phyloP scores from a whole-genome alignment of 2,329 filamentous ascomycete genomes.

The Penicillium aurantiogriseum region DNA sequence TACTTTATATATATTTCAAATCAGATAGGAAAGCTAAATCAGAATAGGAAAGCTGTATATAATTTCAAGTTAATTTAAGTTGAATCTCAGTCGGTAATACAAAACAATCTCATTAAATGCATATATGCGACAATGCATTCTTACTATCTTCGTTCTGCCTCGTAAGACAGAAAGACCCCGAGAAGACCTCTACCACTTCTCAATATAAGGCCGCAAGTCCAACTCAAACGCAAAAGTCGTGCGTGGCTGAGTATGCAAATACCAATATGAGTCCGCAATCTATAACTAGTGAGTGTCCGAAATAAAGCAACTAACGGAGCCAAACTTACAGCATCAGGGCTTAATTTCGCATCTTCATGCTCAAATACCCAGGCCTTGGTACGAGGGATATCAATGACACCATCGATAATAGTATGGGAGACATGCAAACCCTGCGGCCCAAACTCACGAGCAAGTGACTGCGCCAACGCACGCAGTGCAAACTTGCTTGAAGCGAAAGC shows the following conservation, averaged over 20 bases:
- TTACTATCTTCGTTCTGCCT: not conserved
- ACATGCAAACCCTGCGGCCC: constrained; percentile 82
- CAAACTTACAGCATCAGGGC: constrained; percentile 65
- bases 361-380: constrained; percentile 61
- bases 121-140: not conserved
- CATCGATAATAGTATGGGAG: constrained; percentile 78
- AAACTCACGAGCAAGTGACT: constrained; percentile 78
- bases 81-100: not conserved
- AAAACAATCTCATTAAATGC: not conserved
- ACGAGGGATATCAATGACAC: constrained; percentile 76
- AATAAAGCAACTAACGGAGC: constrained; percentile 17
- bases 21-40: not conserved
- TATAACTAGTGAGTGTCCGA: constrained; percentile 36
- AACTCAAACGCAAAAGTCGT: constrained; percentile 80
- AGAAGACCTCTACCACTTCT: constrained; percentile 66
- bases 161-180: not conserved
- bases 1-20: not conserved
- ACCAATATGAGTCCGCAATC: constrained; percentile 87
- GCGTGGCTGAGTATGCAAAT: constrained; percentile 74
- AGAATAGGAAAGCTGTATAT: not conserved
- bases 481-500: constrained; percentile 79
- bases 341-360: constrained; percentile 66
- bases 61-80: not conserved
- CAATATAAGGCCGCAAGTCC: constrained; percentile 74
- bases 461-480: constrained; percentile 69